Percentiles rank a stretch among this genome's conserved stretches.
phyloP scores from a whole-genome alignment of 2,329 filamentous ascomycete species.

The Ceratocystis colombiana region DNA sequence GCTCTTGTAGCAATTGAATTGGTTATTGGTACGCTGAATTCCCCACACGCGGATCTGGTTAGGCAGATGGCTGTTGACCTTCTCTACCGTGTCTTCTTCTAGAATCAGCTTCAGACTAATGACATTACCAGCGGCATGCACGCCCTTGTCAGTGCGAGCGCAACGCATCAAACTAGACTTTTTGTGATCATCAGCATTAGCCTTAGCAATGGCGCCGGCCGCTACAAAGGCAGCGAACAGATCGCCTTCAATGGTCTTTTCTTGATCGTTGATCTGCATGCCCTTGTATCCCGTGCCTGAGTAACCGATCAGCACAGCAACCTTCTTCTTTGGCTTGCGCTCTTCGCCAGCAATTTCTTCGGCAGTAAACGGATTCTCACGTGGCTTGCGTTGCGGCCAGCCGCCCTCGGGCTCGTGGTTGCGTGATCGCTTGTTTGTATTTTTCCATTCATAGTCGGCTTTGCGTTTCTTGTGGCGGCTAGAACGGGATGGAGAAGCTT shows the following conservation, averaged over 20 bases:
- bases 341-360: conserved; percentile 84
- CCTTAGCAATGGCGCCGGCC: conserved; percentile 89
- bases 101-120: conserved; percentile 93
- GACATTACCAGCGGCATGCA: conserved; percentile 91
- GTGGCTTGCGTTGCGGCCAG: conserved; percentile 25
- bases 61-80: conserved; percentile 78
- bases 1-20: conserved; percentile 88
- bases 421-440: conserved; percentile 24
- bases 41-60: conserved; percentile 93
- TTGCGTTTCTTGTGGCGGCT: conserved; percentile 26
- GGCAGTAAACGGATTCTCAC: conserved; percentile 46
- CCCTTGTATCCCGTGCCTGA: conserved; percentile 94
- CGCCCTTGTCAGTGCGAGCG: conserved; percentile 92
- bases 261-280: conserved; percentile 75
- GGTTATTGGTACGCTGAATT: conserved; percentile 76
- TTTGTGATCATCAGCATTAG: conserved; percentile 91
- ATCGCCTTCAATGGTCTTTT: conserved; percentile 94
- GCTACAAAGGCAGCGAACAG: conserved; percentile 85
- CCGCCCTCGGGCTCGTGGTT: conserved; percentile 25
- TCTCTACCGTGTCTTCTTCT: conserved; percentile 76
- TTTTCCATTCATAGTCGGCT: conserved; percentile 23
- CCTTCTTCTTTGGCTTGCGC: conserved; percentile 86
- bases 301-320: conserved; percentile 90
- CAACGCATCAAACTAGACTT: conserved; percentile 92
- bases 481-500: conserved; percentile 1